Base-by-base conservation (phyloP, 192 early-diverging fungal genomes). In the Entrophospora sp. region DNA sequence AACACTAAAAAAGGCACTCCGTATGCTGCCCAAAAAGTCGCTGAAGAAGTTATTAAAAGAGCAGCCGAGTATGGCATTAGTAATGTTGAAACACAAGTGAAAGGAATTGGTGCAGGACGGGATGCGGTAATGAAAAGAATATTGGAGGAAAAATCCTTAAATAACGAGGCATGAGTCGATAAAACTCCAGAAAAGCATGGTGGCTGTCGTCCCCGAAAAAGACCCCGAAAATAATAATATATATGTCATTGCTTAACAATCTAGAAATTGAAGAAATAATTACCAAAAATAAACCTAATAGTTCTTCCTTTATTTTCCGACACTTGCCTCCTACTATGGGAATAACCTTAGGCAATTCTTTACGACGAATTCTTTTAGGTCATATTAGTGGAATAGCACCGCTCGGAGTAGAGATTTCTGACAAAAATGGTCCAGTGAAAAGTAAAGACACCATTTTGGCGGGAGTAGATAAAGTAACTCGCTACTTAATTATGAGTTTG, bases 191-290 rank as follows among this genome's bases (percentile, higher is more conserved):
- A 52, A n/a, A 10, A 9, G 10, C 49, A 52, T 52, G 49, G 49
- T 25, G 49, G 49, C 6, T 52, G 49, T 25, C 49, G 49, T 52
- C 49, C 49, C n/a, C 49, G 49, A 25, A 52, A 27, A 52, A 27
- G 20, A 52, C 49, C 49, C 10, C 49, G 49, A 52, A 52, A 52
- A 52, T 52, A 52, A 40, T n/a, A 52, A 52, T 52, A 52, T 52
- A 52, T 52, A 52, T 52, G 49, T 52, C 49, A 52, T 52, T 52
- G 22, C 49, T 52, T 25, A 52, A 52, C 22, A 52, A 52, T 52
- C 22, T 52, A 52, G 49, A 32, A 32, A 58, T 58, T 24, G 31
- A 58, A 58, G 55, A 58, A 58, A 58, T 36, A 58, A 18, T 36
- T 37, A 22, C 7, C 30, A 58, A 58, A 58, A 31, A 35, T 35